Percentiles rank a stretch among this genome's conserved stretches.
Evolutionary conservation across 2,329 filamentous ascomycete genomes (phyloP).

Genomic region (Ramichloridium luteum): DNA sequence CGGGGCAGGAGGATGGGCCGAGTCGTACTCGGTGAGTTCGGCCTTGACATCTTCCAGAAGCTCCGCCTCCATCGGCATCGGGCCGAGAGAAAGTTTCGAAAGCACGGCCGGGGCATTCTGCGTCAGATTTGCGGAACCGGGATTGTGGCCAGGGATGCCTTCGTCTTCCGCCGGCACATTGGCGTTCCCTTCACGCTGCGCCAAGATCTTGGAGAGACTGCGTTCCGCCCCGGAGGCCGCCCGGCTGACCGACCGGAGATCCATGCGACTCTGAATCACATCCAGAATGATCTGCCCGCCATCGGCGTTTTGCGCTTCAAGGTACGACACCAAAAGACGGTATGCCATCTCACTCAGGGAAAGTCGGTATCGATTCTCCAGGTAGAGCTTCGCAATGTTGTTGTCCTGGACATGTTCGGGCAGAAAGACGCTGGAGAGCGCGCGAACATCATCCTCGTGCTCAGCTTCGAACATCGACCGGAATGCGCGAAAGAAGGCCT

Average conservation of each 20-base stretch:
- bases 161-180: constrained; percentile 55
- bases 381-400: constrained; percentile 65
- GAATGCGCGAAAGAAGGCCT: constrained; percentile 59
- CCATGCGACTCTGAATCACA: constrained; percentile 52
- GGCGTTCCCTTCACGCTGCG: constrained; percentile 40
- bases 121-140: constrained; percentile 49
- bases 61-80: constrained; percentile 70
- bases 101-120: constrained; percentile 47
- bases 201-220: constrained; percentile 48
- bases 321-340: constrained; percentile 70
- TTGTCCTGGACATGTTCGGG: constrained; percentile 71
- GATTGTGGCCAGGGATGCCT: constrained; percentile 55
- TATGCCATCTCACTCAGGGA: constrained; percentile 79
- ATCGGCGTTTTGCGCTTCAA: constrained; percentile 74
- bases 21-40: constrained; percentile 76
- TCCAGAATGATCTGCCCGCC: constrained; percentile 68
- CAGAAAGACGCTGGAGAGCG: constrained; percentile 60
- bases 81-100: constrained; percentile 60
- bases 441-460: constrained; percentile 68
- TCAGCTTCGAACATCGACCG: constrained; percentile 59
- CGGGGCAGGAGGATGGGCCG: constrained; percentile 55
- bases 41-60: constrained; percentile 75
- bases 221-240: constrained; percentile 42
- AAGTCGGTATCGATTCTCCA: constrained; percentile 75
- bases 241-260: constrained; percentile 48